Base-by-base conservation (phyloP, 1,284 basidiomycete genomes). In the Hemileia vastatrix region DNA sequence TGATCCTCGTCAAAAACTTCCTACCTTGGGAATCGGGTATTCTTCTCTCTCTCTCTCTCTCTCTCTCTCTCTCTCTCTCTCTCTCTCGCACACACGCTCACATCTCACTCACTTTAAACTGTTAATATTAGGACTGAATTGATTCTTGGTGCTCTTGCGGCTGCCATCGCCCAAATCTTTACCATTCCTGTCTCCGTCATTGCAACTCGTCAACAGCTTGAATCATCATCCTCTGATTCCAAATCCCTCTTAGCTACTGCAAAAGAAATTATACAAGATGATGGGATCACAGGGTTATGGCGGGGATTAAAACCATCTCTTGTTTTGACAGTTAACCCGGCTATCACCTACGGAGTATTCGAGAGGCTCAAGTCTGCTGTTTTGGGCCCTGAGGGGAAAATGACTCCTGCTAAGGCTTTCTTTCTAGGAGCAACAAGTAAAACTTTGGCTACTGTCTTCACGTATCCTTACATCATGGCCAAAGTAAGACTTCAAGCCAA, bases 131-230 rank as follows among this genome's bases (percentile, higher is more conserved):
- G 72, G 2, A 84, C 86, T 50, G 92, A 96, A 76, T 82, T 99
- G 6, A 75, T 87, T 8, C 81, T 99, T 18, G 94, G 95, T 23
- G 95, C 95, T 0, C 72, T 89, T 5, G 94, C 95, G 0, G 95
- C 93, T 15, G 93, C 86, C 0, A 83, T 98, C 43, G 93, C 93
- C 4, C 95, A 98, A 77, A 86, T 98, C 67, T 98, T 97, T 79
- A 99, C 95, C 27, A 96, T 98, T 71, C 95, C 95, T 27, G 93
- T 98, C 19, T 85, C 90, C 19, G 93, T 98, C 61, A 94, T 99
- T 72, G 94, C 95, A 11, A 98, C 94, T 1, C 84, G 95, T 23
- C 95, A 99, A 78, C 95, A 99, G 79, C 82, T 95, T 55, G 87
- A 64, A 61, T 36, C 79, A 77, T 85, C 70, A 82, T 86, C 69